These are phyloP conservation scores for Epicoccum nigrum DNA, from an alignment of 2,329 filamentous ascomycete species.

Conservation along the genomic window DNA sequence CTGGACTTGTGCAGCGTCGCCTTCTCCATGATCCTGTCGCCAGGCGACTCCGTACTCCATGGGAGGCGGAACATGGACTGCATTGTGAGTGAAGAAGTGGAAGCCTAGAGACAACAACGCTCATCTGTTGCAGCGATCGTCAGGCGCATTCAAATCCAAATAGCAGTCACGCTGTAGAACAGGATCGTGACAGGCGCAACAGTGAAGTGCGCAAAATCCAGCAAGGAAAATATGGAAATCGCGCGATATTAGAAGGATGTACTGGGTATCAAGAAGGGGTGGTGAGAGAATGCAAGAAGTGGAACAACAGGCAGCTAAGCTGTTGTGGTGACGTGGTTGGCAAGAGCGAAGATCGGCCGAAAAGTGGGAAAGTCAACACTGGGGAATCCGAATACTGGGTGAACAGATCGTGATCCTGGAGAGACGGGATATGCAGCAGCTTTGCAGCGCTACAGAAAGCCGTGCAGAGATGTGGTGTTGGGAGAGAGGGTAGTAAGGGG, in stretches of 20 bases:
- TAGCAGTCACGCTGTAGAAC: slow-evolving; percentile 34
- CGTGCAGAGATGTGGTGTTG: slow-evolving; percentile 26
- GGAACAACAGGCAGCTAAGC: slow-evolving; percentile 39
- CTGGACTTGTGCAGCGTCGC: slow-evolving; percentile 50
- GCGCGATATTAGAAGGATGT: slow-evolving; percentile 40
- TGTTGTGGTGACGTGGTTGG: slow-evolving; percentile 39
- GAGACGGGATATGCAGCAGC: slow-evolving; percentile 30
- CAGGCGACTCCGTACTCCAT: slow-evolving; percentile 53
- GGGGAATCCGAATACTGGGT: slow-evolving; percentile 17
- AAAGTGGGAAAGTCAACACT: slow-evolving; percentile 29
- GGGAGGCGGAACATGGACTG: slow-evolving; percentile 59
- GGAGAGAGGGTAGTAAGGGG: slow-evolving; percentile 16
- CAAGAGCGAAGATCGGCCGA: slow-evolving; percentile 40
- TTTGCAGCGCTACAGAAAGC: slow-evolving; percentile 33
- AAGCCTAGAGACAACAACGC: slow-evolving; percentile 45
- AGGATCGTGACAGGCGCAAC: slow-evolving; percentile 39
- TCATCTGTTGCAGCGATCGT: slow-evolving; percentile 48
- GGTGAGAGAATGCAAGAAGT: slow-evolving; percentile 44
- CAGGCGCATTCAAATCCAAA: slow-evolving; percentile 40
- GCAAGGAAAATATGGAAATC: slow-evolving; percentile 21
- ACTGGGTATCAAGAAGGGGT: slow-evolving; percentile 35
- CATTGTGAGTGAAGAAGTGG: slow-evolving; percentile 49
- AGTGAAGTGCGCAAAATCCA: slow-evolving; percentile 23
- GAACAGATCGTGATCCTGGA: slow-evolving; percentile 32
- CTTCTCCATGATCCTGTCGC: slow-evolving; percentile 54